phyloP scores from a whole-genome alignment of 2,329 filamentous ascomycete species.

The Colletotrichum acutatum region DNA sequence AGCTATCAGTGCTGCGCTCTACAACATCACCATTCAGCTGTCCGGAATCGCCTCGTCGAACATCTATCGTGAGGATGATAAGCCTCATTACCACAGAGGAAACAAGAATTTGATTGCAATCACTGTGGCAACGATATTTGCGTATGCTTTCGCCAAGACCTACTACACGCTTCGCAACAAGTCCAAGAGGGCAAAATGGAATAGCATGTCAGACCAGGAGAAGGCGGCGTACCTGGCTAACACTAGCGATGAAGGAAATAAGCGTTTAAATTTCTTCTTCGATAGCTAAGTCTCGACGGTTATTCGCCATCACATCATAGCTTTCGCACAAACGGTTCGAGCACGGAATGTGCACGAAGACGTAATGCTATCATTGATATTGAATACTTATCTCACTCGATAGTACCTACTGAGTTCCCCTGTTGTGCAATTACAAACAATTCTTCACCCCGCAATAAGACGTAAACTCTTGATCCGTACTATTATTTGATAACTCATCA shows the following conservation, averaged over 20 bases:
- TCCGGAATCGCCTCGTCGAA: constrained; percentile 8
- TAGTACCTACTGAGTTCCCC: too few relatives aligned
- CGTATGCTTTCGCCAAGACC: constrained; percentile 42
- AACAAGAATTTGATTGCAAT: constrained; percentile 54
- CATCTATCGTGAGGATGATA: constrained; percentile 53
- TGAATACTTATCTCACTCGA: too few relatives aligned
- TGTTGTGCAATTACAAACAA: too few relatives aligned
- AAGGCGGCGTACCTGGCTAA: constrained; percentile 50
- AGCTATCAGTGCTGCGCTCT: constrained; percentile 69
- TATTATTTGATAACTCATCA: not conserved
- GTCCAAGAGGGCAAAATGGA: constrained; percentile 42
- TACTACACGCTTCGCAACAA: constrained; percentile 47
- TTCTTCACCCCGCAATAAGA: not conserved
- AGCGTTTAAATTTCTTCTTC: constrained; percentile 46
- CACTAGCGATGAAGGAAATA: constrained; percentile 55
- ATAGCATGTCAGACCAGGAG: constrained; percentile 44
- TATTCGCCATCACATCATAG: not conserved
- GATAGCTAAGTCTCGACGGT: constrained; percentile 38
- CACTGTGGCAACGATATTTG: constrained; percentile 47
- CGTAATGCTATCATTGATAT: too few relatives aligned
- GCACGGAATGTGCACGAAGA: too few relatives aligned
- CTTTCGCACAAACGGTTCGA: not conserved
- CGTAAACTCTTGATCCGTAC: not conserved
- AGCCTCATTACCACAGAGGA: constrained; percentile 56
- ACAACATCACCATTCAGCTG: constrained; percentile 65